phyloP scores from a whole-genome alignment of 805 yeast genomes.

The Suhomyces sp. region DNA sequence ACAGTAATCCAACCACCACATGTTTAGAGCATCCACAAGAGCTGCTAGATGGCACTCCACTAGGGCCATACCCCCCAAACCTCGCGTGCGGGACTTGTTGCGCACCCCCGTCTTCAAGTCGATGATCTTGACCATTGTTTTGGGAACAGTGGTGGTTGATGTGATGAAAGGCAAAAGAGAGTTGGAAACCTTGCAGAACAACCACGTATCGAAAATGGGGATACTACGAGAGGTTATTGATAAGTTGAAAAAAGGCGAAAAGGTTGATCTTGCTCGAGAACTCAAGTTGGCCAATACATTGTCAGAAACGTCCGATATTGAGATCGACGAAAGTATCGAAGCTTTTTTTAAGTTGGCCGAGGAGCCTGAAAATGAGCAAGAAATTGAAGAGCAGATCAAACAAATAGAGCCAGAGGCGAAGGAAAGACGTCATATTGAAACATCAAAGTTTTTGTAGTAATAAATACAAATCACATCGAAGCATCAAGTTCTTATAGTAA shows the following conservation, averaged over 20 bases:
- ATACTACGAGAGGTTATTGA: conserved; percentile 30
- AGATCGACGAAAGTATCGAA: conserved; percentile 39
- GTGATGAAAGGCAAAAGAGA: conserved; percentile 44
- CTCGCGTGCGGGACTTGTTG: conserved; percentile 27
- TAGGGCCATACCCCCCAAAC: conserved; percentile 11
- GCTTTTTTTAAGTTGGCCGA: conserved; percentile 32
- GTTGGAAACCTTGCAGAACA: conserved; percentile 39
- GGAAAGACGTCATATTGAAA: conserved; percentile 1
- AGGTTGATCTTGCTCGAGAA: conserved; percentile 42
- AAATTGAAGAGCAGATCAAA: background rate
- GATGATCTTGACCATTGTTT: conserved; percentile 33
- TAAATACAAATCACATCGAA: background rate
- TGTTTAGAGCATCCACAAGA: background rate
- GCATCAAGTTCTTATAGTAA: conserved; percentile 9
- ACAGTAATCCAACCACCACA: background rate
- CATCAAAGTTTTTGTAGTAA: conserved; percentile 10
- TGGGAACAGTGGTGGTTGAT: conserved; percentile 48
- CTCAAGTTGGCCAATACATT: conserved; percentile 41
- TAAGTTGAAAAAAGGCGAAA: conserved; percentile 30
- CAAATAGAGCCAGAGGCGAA: background rate
- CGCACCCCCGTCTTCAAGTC: conserved; percentile 37
- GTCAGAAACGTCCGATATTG: conserved; percentile 37
- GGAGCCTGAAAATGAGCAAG: conserved; percentile 2
- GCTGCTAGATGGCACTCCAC: background rate
- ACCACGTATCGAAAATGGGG: conserved; percentile 34